Evolutionary conservation across 106 monocot species (phyloP).

Genomic region (Platanthera guangdongensis): DNA sequence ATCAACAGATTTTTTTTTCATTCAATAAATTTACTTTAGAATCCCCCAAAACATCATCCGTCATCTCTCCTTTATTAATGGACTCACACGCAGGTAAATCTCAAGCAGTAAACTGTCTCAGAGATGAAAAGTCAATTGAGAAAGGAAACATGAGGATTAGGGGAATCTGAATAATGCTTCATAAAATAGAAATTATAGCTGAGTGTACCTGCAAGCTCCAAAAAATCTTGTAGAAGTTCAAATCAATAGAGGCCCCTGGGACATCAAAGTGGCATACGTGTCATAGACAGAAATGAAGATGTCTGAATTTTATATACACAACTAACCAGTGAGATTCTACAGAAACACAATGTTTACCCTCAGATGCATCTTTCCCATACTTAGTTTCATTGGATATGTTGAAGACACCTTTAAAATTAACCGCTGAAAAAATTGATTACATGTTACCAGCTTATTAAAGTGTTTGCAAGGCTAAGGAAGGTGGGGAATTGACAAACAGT

Average conservation of each 20-base stretch:
- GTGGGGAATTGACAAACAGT: neutral
- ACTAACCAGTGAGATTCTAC: neutral
- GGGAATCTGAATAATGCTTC: neutral
- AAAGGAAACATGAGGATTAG: neutral
- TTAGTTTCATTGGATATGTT: conserved; percentile 97
- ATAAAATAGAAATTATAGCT: neutral
- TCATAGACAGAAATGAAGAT: neutral
- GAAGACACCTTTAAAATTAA: conserved; percentile 95
- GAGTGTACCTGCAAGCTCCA: conserved; percentile 88
- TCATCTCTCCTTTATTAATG: neutral
- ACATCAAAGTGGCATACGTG: conserved; percentile 3
- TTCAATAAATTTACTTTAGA: neutral
- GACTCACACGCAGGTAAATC: neutral
- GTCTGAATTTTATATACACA: neutral
- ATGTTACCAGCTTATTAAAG: neutral
- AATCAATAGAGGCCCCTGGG: conserved; percentile 85
- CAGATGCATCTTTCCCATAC: conserved; percentile 85
- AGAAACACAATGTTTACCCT: conserved; percentile 40
- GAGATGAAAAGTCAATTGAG: neutral
- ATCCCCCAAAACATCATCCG: too few relatives aligned
- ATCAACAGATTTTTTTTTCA: neutral
- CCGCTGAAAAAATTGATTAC: conserved; percentile 43
- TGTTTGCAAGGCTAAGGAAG: too few relatives aligned
- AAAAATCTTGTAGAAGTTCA: conserved; percentile 97
- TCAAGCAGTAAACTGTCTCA: neutral